phyloP scores from a whole-genome alignment of 2,329 filamentous ascomycete genomes.

The Talaromyces rugulosus region DNA sequence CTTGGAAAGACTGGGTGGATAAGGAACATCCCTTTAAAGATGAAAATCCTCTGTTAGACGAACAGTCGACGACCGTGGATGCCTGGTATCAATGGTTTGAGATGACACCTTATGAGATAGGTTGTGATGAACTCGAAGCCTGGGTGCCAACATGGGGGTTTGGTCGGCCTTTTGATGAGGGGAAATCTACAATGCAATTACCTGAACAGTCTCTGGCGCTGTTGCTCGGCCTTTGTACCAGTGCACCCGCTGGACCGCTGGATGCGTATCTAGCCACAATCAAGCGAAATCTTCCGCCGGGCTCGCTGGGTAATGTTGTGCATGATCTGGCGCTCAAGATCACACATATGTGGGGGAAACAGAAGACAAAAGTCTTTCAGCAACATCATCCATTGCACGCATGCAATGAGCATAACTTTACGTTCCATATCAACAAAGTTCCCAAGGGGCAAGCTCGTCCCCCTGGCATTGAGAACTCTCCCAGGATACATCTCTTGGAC shows the following conservation, averaged over 20 bases:
- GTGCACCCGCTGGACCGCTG: conserved; percentile 9
- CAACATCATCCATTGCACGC: conserved; percentile 13
- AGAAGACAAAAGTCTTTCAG: conserved; percentile 11
- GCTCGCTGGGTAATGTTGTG: conserved; percentile 6
- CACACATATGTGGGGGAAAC: conserved; percentile 12
- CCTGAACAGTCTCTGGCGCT: conserved; percentile 11
- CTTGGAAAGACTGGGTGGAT: conserved; percentile 13
- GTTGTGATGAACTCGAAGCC: conserved; percentile 32
- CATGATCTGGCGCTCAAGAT: conserved; percentile 12
- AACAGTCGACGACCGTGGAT: conserved; percentile 1
- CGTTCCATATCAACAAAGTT: conserved; percentile 10
- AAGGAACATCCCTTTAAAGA: conserved; percentile 11
- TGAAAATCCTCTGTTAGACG: not conserved
- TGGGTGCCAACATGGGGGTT: conserved; percentile 34
- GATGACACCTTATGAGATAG: conserved; percentile 31
- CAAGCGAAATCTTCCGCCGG: conserved; percentile 12
- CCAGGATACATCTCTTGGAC: conserved; percentile 10
- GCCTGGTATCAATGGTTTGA: conserved; percentile 35
- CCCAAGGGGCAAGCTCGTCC: conserved; percentile 6
- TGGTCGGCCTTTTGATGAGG: conserved; percentile 28
- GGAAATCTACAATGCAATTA: conserved; percentile 18
- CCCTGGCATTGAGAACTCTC: conserved; percentile 12
- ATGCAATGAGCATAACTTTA: conserved; percentile 13
- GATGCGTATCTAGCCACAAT: conserved; percentile 14
- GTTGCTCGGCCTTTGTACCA: conserved; percentile 10